Percentiles rank a stretch among this genome's conserved stretches.
Evolutionary conservation across 1,139 yeast genomes (phyloP).

Genomic region (Geotrichum macrosporum): DNA sequence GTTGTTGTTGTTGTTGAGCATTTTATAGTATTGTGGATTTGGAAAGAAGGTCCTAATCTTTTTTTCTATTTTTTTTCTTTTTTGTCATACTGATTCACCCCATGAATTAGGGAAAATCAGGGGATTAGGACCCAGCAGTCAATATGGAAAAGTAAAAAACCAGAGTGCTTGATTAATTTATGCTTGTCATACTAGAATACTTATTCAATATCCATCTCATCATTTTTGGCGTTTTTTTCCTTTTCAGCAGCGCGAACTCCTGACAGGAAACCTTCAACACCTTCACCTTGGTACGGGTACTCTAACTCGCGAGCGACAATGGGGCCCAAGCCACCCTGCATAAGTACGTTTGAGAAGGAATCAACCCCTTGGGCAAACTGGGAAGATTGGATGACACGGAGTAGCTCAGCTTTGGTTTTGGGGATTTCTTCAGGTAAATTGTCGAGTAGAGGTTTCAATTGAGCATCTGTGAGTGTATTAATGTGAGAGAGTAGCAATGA

Average conservation of each 20-base stretch:
- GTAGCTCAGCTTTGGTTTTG: constrained; percentile 43
- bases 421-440: constrained; percentile 47
- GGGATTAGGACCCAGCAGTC: too few relatives aligned
- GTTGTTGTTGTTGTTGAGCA: too few relatives aligned
- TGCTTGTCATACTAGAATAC: too few relatives aligned
- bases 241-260: constrained; percentile 41
- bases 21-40: too few relatives aligned
- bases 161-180: too few relatives aligned
- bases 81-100: too few relatives aligned
- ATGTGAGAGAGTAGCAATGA: constrained; percentile 44
- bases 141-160: too few relatives aligned
- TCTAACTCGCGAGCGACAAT: constrained; percentile 51
- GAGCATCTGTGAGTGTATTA: constrained; percentile 39
- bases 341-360: constrained; percentile 44
- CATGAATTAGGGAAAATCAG: too few relatives aligned
- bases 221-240: constrained; percentile 12
- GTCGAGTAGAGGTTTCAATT: constrained; percentile 41
- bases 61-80: too few relatives aligned
- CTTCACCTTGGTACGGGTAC: constrained; percentile 55
- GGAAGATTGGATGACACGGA: constrained; percentile 49
- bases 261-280: constrained; percentile 50
- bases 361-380: constrained; percentile 50
- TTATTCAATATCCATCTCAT: constrained; percentile 8
- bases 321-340: constrained; percentile 50
- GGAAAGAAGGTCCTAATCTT: too few relatives aligned